phyloP scores from a whole-genome alignment of 1,284 basidiomycete species.

The Fomitopsis schrenkii region DNA sequence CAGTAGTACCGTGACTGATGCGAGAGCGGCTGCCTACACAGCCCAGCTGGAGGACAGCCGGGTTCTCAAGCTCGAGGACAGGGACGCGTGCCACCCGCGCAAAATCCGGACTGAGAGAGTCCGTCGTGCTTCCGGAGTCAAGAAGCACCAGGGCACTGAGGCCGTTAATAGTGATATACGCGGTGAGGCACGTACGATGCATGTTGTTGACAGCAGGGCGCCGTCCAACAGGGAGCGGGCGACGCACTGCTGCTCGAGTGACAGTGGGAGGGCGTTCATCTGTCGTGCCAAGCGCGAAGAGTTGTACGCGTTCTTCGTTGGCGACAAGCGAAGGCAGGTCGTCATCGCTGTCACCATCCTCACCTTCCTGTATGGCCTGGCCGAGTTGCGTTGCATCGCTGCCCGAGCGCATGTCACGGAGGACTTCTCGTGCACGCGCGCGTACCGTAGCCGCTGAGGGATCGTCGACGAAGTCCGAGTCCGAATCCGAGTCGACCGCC shows the following conservation, averaged over 20 bases:
- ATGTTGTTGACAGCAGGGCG: neutral
- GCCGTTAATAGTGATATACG: conserved; percentile 14
- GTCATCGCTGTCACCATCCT: no score
- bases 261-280: no score
- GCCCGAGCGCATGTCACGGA: no score
- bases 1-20: conserved; percentile 17
- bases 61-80: conserved; percentile 17
- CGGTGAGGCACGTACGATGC: neutral
- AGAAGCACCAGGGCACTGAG: conserved; percentile 15
- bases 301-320: no score
- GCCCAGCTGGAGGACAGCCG: conserved; percentile 20
- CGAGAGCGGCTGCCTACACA: conserved; percentile 19
- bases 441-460: no score
- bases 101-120: conserved; percentile 20
- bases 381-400: no score
- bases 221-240: neutral
- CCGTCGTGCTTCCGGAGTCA: conserved; percentile 21
- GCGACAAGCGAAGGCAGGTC: no score
- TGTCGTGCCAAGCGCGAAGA: no score
- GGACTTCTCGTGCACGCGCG: no score
- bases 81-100: conserved; percentile 6
- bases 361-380: no score
- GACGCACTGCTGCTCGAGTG: neutral
- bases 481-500: no score
- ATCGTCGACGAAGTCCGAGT: no score